Percentiles rank a stretch among this genome's conserved stretches.
phyloP scores from a whole-genome alignment of 257 asterid species.

The Haberlea rhodopensis region DNA sequence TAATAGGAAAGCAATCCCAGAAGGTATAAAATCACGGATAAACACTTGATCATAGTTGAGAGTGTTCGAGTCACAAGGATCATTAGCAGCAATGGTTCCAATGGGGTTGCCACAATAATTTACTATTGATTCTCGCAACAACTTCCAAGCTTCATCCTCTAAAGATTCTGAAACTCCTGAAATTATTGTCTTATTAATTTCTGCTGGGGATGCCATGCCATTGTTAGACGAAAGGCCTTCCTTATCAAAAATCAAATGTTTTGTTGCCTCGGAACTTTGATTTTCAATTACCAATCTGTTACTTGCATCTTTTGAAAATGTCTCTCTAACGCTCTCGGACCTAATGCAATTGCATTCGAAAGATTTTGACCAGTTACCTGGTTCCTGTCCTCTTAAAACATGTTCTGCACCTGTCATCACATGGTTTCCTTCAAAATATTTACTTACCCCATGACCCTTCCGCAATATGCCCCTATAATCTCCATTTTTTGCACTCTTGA shows the following conservation, averaged over 20 bases:
- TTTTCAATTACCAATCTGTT: constrained; percentile 31
- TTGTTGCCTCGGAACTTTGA: constrained; percentile 30
- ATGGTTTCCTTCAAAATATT: constrained; percentile 23
- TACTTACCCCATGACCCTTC: constrained; percentile 23
- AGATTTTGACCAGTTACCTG: constrained; percentile 25
- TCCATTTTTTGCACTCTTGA: constrained; percentile 24
- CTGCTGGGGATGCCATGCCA: constrained; percentile 35
- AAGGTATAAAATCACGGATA: constrained; percentile 85
- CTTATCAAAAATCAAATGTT: constrained; percentile 31
- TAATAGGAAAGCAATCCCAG: constrained; percentile 79
- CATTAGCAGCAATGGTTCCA: constrained; percentile 95
- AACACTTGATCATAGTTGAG: constrained; percentile 92
- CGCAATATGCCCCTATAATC: constrained; percentile 20
- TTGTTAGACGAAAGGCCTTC: constrained; percentile 29
- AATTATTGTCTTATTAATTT: constrained; percentile 32
- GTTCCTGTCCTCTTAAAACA: constrained; percentile 19
- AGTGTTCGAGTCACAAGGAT: constrained; percentile 59
- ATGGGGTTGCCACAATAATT: constrained; percentile 70
- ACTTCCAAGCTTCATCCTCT: constrained; percentile 88
- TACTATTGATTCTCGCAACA: constrained; percentile 71
- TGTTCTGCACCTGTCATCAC: constrained; percentile 21
- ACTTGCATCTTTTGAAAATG: constrained; percentile 35
- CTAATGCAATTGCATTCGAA: constrained; percentile 51
- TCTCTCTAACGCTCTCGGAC: constrained; percentile 45
- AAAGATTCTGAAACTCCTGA: constrained; percentile 42